phyloP scores from a whole-genome alignment of 257 asterid genomes.

The Linderniella brevidens region DNA sequence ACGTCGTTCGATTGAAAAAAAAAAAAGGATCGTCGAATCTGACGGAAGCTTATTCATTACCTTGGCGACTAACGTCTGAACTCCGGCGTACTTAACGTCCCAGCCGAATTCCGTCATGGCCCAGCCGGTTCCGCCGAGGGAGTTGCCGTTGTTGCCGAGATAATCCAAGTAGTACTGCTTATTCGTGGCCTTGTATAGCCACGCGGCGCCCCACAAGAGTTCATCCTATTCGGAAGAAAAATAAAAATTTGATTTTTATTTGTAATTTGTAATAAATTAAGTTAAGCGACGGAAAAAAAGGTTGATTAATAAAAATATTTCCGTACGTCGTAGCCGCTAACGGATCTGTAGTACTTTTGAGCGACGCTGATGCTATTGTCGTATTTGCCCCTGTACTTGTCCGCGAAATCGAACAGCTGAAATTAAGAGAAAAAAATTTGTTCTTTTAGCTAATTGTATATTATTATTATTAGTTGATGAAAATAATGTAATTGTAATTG shows the following conservation, averaged over 20 bases:
- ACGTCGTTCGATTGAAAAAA: not conserved
- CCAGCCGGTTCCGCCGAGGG: constrained; percentile 94
- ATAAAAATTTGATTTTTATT: not conserved
- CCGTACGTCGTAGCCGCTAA: constrained; percentile 89
- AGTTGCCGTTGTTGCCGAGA: constrained; percentile 55
- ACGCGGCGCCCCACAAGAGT: constrained; percentile 91
- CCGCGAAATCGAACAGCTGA: constrained; percentile 91
- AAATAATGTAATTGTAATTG: constrained; percentile 5
- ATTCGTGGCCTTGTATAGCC: constrained; percentile 80
- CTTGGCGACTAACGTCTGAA: constrained; percentile 78
- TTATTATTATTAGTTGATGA: no score
- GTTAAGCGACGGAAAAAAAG: no score
- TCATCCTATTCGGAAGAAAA: constrained; percentile 42
- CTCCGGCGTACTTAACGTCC: constrained; percentile 97
- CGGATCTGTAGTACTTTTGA: constrained; percentile 82
- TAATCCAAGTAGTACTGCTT: constrained; percentile 49
- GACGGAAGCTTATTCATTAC: constrained; percentile 13
- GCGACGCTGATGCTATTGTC: constrained; percentile 76
- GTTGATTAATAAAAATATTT: constrained; percentile 7
- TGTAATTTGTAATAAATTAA: not conserved
- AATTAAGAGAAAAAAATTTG: constrained; percentile 4
- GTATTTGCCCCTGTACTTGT: constrained; percentile 86
- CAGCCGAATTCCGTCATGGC: constrained; percentile 88
- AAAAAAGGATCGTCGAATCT: not conserved
- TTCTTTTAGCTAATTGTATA: no score